These are phyloP conservation scores for Diaporthe caulivora DNA, from an alignment of 2,329 filamentous ascomycete genomes.

Conservation along the genomic window DNA sequence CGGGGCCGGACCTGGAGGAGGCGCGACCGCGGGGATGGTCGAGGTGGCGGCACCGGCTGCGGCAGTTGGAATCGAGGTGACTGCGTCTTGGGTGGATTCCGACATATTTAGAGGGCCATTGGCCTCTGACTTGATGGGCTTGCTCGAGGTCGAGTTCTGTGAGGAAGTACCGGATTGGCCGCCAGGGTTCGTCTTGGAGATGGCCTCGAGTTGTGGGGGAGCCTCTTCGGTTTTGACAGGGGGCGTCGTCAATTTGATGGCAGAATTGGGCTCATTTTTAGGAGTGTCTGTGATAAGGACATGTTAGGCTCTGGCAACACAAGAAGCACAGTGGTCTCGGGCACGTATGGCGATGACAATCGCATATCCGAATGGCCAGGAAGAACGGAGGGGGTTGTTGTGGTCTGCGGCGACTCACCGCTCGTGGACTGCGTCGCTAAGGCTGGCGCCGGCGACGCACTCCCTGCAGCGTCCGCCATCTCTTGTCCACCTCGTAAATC, in stretches of 20 bases:
- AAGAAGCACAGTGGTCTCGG: neutral
- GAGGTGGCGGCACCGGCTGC: constrained; percentile 6
- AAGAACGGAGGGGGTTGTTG: neutral
- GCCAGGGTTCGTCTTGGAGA: neutral
- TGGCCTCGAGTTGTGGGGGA: neutral
- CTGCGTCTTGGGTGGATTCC: neutral
- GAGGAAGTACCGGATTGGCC: neutral
- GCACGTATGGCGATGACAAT: neutral
- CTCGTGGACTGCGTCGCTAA: constrained; percentile 38
- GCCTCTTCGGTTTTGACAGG: constrained; percentile 27
- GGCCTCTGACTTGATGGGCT: neutral
- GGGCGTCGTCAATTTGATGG: neutral
- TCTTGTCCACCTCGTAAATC: constrained; percentile 34
- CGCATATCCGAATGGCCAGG: constrained; percentile 4
- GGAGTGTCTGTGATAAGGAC: constrained; percentile 20
- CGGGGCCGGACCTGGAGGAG: constrained; percentile 6
- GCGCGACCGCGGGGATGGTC: constrained; percentile 24
- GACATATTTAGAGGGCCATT: neutral
- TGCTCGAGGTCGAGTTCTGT: neutral
- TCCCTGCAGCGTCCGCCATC: constrained; percentile 40
- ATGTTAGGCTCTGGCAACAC: neutral
- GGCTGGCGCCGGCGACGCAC: constrained; percentile 41
- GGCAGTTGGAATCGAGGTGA: constrained; percentile 5
- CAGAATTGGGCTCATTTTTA: constrained; percentile 18
- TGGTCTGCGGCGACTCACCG: constrained; percentile 30